Evolutionary conservation across 257 asterid species (phyloP), one percentile per base, ranked within the genome.

Genomic region (Capsicum pubescens): DNA sequence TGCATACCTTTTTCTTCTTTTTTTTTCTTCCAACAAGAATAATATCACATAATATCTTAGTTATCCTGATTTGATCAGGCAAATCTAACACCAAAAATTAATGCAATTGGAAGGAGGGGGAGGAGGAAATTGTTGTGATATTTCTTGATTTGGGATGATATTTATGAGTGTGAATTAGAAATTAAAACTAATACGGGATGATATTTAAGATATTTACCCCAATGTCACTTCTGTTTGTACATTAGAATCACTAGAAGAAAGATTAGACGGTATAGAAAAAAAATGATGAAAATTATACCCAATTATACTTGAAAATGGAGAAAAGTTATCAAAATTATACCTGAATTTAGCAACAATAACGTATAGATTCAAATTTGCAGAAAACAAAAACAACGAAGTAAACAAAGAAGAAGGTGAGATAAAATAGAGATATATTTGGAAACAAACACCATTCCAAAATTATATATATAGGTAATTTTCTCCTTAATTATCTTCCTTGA

Each of bases 211-310:
- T 26, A 26, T 26, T 26, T 26, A 26, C 32, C 32, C 87, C 80
- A 95, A 87, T 84, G 91, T 90, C 83, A 92, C 85, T 89, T 93
- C 95, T 17, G 88, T 67, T 82, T 84, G 95, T 67, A 88, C 44
- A 72, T 86, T 87, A 72, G 94, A 89, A 85, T 84, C 84, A 95
- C 99, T 39, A 11, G 70, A 64, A 85, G 99, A 94, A 77, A 89
- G 86, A 89, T 94, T 94, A 39, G 97, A 91, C 55, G 92, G 89
- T 54, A 91, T 68, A 64, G 95, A 87, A 84, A 94, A 96, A 91
- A 98, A 96, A 90, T 96, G 99, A 85, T 96, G 99, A 85, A 88
- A 94, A 26, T 26, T 26, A 26, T 26, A 26, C 32, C 32, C 32
- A 26, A 26, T 26, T 26, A 26, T 1, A 26, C 32, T 1, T 26